Evolutionary conservation across 371 early-diverging fungal genomes (phyloP).

Genomic region (Apophysomyces trapeziformis): DNA sequence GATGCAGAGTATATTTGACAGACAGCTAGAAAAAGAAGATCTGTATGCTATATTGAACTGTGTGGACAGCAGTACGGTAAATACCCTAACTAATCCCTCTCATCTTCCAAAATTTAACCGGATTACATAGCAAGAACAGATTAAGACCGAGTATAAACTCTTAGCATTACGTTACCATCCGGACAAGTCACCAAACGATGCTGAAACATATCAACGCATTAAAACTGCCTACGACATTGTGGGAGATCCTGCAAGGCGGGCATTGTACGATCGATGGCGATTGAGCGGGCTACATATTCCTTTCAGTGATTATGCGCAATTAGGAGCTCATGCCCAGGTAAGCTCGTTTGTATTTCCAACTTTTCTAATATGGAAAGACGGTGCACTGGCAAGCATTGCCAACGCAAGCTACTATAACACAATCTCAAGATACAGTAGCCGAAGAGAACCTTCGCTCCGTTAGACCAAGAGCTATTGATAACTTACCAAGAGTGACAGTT

Average conservation of each 20-base stretch:
- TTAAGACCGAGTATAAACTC: slow-evolving; percentile 16
- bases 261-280: slow-evolving; percentile 43
- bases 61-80: slow-evolving; percentile 15
- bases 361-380: slow-evolving; percentile 24
- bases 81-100: background rate
- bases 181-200: slow-evolving; percentile 6
- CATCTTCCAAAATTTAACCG: background rate
- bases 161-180: slow-evolving; percentile 15
- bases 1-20: slow-evolving; percentile 12
- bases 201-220: slow-evolving; percentile 24
- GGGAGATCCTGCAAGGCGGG: slow-evolving; percentile 28
- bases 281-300: slow-evolving; percentile 32
- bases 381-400: slow-evolving; percentile 45
- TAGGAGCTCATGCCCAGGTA: slow-evolving; percentile 39
- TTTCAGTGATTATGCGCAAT: slow-evolving; percentile 33
- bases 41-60: slow-evolving; percentile 8
- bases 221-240: slow-evolving; percentile 39
- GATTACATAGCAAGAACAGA: slow-evolving; percentile 12
- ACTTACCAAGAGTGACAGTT: slow-evolving; percentile 22
- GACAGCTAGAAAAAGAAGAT: slow-evolving; percentile 2
- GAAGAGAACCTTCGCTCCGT: slow-evolving; percentile 8
- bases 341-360: background rate
- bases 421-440: slow-evolving; percentile 9
- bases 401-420: slow-evolving; percentile 25
- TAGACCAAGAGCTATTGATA: slow-evolving; percentile 14